Base-by-base conservation (phyloP, 1,284 basidiomycete species). In the Neolentinus lepideus region DNA sequence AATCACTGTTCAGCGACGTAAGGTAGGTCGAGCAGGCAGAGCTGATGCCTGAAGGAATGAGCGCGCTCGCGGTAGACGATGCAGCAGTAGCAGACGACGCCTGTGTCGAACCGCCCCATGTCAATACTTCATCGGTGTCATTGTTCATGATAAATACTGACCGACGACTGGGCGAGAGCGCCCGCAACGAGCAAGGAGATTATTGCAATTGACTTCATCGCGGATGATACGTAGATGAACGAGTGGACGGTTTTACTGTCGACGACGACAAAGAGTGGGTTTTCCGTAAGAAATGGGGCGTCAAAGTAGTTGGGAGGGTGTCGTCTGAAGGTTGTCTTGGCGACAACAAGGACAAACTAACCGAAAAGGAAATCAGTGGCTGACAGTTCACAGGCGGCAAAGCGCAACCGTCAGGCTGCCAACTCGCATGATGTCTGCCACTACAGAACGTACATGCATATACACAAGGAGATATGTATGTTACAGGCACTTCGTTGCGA, bases 1-100 rank as follows among this genome's bases (percentile, higher is more conserved):
- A 36, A 71, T 94, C 79, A 45, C 63, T 67, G 75, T 95, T 83
- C 56, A 97, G 76, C 27, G 65, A 59, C 3, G 61, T 70, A 62
- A 94, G 77, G 77, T 84, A 94, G 11, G 64, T 60, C 21, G 68
- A 59, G 74, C 93, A 96, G 27, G 62, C 55, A 1, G 64, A 1
- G 63, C 81, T 83, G 65, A 93, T 82, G 57, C 75, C 79, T 16
- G 79, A 58, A 4, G 92, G 88, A 62, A 90, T 81, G 57, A 81
- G 70, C 4, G 84, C 72, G 63, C 76, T 76, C 69, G 65, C 62
- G 21, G 47, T 29, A 16, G 47, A 50, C 24, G 47, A 26, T 50
- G 47, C 24, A 22, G 16, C 38, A 38, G 71, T 58, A 6, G 61
- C 50, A 16, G 63, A 62, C 51, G 65, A 43, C 14, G 24, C 27